These are phyloP conservation scores for Vinca major DNA, from an alignment of 305 asterid species.

Conservation along the genomic window DNA sequence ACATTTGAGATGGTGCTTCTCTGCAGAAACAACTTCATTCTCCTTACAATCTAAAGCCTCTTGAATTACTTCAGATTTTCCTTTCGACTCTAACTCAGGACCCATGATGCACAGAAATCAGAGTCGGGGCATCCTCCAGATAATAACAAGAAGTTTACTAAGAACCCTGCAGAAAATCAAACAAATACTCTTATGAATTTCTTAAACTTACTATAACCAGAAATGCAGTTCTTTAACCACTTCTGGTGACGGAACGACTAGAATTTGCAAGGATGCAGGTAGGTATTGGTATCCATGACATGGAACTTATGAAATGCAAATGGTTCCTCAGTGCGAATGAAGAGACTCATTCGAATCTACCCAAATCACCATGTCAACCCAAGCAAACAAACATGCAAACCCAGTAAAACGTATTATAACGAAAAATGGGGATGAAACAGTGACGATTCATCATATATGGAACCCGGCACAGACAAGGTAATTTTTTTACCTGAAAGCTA, in stretches of 20 bases:
- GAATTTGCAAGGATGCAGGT: background rate
- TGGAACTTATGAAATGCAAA: background rate
- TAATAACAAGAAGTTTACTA: conserved; percentile 12
- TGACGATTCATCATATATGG: too few species aligned
- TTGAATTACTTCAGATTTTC: conserved; percentile 27
- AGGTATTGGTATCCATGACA: background rate
- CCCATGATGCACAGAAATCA: conserved; percentile 17
- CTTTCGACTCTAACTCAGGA: conserved; percentile 22
- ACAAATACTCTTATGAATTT: background rate
- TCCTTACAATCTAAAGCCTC: conserved; percentile 23
- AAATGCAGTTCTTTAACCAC: background rate
- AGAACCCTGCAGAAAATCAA: conserved; percentile 16
- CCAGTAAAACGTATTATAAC: background rate
- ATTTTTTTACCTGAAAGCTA: too few species aligned
- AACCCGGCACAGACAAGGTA: too few species aligned
- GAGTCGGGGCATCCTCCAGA: conserved; percentile 11
- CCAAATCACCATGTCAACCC: background rate
- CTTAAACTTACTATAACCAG: background rate
- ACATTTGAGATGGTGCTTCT: conserved; percentile 43
- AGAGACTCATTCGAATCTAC: background rate
- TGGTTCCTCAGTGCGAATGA: background rate
- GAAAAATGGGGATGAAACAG: background rate
- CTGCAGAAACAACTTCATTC: conserved; percentile 31
- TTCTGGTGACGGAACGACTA: background rate
- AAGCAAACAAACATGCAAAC: background rate